Evolutionary conservation across 2,329 filamentous ascomycete species (phyloP).

Genomic region (Fusarium decemcellulare): DNA sequence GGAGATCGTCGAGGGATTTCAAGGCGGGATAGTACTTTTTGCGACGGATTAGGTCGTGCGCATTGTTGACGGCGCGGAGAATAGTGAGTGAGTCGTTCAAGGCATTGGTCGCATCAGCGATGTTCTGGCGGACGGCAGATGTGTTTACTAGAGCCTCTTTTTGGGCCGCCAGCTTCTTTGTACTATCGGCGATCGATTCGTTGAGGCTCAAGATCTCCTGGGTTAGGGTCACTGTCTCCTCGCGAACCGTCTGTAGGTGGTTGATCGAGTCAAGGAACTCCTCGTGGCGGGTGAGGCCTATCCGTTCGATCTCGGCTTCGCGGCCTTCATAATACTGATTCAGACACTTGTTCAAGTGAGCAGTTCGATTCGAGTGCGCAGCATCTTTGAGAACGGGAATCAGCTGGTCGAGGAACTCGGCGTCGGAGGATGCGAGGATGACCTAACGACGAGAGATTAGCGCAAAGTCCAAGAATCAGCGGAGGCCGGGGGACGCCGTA

Average conservation of each 20-base stretch:
- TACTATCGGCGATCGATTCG: constrained; percentile 94
- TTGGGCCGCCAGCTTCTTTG: constrained; percentile 92
- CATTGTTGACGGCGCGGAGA: constrained; percentile 91
- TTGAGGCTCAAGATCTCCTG: constrained; percentile 93
- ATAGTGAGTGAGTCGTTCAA: constrained; percentile 94
- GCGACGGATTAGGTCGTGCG: constrained; percentile 90
- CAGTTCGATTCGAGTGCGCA: constrained; percentile 79
- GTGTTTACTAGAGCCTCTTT: constrained; percentile 96
- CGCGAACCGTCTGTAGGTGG: constrained; percentile 90
- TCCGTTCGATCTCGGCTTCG: constrained; percentile 92
- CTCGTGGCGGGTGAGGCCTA: constrained; percentile 96
- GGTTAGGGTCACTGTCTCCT: constrained; percentile 90
- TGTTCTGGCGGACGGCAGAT: constrained; percentile 92
- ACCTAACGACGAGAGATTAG: constrained; percentile 70
- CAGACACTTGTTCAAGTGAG: constrained; percentile 80
- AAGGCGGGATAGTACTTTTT: constrained; percentile 97
- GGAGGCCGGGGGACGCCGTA: constrained; percentile 43
- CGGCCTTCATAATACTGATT: constrained; percentile 85
- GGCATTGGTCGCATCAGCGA: constrained; percentile 91
- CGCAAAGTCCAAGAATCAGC: constrained; percentile 5
- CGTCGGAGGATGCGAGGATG: constrained; percentile 90
- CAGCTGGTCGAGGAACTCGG: constrained; percentile 95
- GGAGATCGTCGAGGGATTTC: constrained; percentile 93
- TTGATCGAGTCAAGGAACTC: constrained; percentile 96
- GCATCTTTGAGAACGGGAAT: constrained; percentile 96